Evolutionary conservation across 257 asterid genomes (phyloP), one percentile per base, ranked within the genome.

Genomic region (Solanum virginianum): DNA sequence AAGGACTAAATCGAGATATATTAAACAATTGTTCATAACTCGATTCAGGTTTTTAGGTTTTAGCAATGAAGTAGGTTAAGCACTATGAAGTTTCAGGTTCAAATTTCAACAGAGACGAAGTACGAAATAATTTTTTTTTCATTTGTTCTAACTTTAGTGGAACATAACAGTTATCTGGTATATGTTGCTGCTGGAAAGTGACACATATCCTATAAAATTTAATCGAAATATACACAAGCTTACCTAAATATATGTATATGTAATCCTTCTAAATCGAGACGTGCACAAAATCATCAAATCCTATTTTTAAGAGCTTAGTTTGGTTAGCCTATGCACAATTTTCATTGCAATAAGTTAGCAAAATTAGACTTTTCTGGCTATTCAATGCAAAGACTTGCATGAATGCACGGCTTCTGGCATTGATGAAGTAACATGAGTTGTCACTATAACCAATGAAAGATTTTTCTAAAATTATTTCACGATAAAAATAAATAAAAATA

Each of bases 71-170:
- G 36, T 32, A 32, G 36, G 36, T 32, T 32, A 32, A 32, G 3
- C 8, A 60, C 3, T 0, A 22, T 60, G 0, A 60, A 5, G 3
- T 60, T 10, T 47, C 14, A 47, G 0, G 4, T 47, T 47, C 55
- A 51, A 51, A 51, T 51, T 12, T 1, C 5, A 51, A 6, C 6
- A 51, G 6, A 51, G 17, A 51, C 55, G 4, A 51, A 51, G 13
- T 14, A 12, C 5, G 12, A 51, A 4, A 3, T 51, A 13, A 51
- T 51, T 11, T 62, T 62, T 0, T 62, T 22, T 24, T 1, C 18
- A 22, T 62, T 0, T 22, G 5, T 62, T 62, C 0, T 62, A 62
- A 24, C 4, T 1, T 11, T 2, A 0, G 3, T 60, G 8, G 0
- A 24, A 11, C 22, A 5, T 29, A 29, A 29, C 32, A 62, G 4